Base-by-base conservation (phyloP, 2,329 filamentous ascomycete species). In the Colletotrichum camelliae region DNA sequence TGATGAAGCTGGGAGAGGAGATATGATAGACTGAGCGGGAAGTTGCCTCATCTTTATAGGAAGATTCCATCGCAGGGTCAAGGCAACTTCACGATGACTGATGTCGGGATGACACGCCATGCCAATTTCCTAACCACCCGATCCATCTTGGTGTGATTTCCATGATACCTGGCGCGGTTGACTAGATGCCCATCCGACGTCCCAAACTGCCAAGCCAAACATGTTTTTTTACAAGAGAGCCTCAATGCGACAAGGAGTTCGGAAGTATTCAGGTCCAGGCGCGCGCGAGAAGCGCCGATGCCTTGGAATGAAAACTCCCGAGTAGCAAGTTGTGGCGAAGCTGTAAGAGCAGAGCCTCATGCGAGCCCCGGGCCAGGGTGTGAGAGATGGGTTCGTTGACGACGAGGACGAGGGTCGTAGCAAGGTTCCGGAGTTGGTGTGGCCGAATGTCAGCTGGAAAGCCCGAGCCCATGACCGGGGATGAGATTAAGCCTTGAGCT, bases 191-290 rank as follows among this genome's bases (percentile, higher is more conserved):
- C 64, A 68, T 58, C 70, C 43, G 64, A 64, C 39, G 37, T 73
- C 64, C 58, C 8, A 76, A 65, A 74, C 74, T 7, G 58, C 74
- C 74, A 74, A 76, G 74, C 64, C 74, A 76, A 74, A 74, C 70
- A 65, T 52, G 16, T 65, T 65, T 60, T 73, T 58, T 72, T 29
- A n/a, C 35, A 13, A 37, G 58, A 29, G 65, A 65, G 43, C 43
- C 57, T 58, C 39, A 58, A 75, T 65, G 73, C 70, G 57, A 64
- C 57, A 39, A 65, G 24, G 29, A n/a, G 8, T 43, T n/a, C 16
- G 24, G 48, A 27, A 33, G 31, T 24, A 39, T 52, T 67, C 24
- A 33, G 31, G 43, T 21, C 31, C 55, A 67, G 55, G 27, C 21
- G 43, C 31, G 33, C 15, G 12, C 33, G 43, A 16, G 12, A 16